These are phyloP conservation scores for Millerozyma miso DNA, from an alignment of 805 yeast species.

Conservation along the genomic window DNA sequence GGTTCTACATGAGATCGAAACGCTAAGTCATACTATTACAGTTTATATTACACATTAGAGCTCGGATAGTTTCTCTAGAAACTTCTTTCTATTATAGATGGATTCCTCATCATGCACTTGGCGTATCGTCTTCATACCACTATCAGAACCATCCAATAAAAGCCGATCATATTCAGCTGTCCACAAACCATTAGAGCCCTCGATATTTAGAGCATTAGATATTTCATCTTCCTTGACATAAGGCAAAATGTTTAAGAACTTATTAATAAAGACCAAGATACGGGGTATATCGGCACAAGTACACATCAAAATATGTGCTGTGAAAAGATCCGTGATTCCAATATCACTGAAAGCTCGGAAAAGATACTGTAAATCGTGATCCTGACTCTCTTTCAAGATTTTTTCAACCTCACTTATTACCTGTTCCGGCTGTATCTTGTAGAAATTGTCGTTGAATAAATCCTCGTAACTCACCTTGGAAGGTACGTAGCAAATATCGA, in stretches of 20 bases:
- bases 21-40: background rate
- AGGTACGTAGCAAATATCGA: conserved; percentile 5
- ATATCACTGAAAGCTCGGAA: conserved; percentile 9
- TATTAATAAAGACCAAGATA: conserved; percentile 9
- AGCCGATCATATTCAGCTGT: conserved; percentile 1
- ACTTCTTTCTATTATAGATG: conserved; percentile 8
- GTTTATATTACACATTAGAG: background rate
- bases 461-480: conserved; percentile 1
- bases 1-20: background rate
- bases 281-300: conserved; percentile 10
- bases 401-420: background rate
- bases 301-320: conserved; percentile 13
- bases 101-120: conserved; percentile 10
- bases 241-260: conserved; percentile 8
- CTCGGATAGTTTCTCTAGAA: conserved; percentile 5
- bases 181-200: conserved; percentile 9
- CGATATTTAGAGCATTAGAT: conserved; percentile 12
- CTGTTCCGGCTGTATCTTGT: conserved; percentile 1
- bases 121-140: conserved; percentile 3
- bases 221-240: conserved; percentile 5
- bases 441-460: conserved; percentile 6
- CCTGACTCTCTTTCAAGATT: background rate
- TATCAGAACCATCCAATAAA: conserved; percentile 1
- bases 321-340: conserved; percentile 17
- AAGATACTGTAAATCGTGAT: conserved; percentile 1